Base-by-base conservation (phyloP, 2,329 filamentous ascomycete species). In the Epichloe brachyelytri region DNA sequence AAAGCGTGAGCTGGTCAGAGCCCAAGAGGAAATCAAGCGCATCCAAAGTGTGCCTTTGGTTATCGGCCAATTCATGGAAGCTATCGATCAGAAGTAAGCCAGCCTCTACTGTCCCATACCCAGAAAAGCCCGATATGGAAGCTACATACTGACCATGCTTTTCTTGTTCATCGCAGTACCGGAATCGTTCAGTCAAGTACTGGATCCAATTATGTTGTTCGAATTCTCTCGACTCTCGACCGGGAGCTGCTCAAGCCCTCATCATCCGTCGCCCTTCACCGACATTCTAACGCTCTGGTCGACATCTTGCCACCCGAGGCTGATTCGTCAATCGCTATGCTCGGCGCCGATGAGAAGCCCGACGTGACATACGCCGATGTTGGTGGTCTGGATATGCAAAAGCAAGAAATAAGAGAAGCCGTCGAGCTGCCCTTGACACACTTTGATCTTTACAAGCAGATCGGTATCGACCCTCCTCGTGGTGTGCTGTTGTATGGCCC, bases 61-160 rank as follows among this genome's bases (percentile, higher is more conserved):
- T 56, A 98, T 98, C 67, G 93, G 93, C 54, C 93, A 98, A 71
- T 98, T 98, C 67, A 98, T 98, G 93, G 93, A 98, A 72, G 93
- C 93, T 51, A 98, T 98, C 65, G 93, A 98, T 69, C 93, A 98
- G 72, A 98, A 96, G 88, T 95, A 78, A 68, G 79, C 19, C 43
- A 15, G 22, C 19, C 26, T 8, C 22, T 44, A n/a, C 6, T 43
- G 55, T 43, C 39, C 8, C n/a, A 17, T 46, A 38, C 44, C 34
- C 30, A 11, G 30, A 39, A 36, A 39, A 38, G 12, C 33, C 36
- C 20, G 4, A 40, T n/a, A 5, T 8, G 3, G 19, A 43, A 41
- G 39, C n/a, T 22, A 17, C 4, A 12, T 43, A 34, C 41, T 50
- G 34, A 50, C 41, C 17, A n/a, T 33, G 39, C 30, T 17, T 10